Conservation (phyloP, 2,329 filamentous ascomycete genomes). For the Nemania diffusa region DNA sequence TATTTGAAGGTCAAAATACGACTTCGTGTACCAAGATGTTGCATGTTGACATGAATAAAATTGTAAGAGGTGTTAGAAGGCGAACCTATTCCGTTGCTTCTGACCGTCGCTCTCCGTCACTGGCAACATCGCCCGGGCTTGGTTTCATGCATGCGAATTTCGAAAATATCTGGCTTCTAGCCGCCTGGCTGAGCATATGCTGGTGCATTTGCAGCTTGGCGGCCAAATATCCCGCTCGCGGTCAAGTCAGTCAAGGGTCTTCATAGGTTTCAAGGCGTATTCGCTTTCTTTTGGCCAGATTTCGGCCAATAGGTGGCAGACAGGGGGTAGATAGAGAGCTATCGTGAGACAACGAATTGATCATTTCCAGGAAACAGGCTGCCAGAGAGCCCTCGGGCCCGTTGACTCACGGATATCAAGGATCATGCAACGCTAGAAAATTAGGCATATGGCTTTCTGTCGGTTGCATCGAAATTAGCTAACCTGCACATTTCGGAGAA, state of each 20-base stretch:
- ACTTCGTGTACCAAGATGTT: conserved; percentile 10
- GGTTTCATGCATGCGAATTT: conserved; percentile 13
- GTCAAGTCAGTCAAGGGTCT: neutral
- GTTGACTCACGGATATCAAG: conserved; percentile 4
- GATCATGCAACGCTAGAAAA: neutral
- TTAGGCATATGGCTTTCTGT: neutral
- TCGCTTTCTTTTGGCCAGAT: neutral
- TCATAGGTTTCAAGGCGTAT: conserved; percentile 1
- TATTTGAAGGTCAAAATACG: conserved; percentile 14
- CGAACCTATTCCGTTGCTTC: neutral
- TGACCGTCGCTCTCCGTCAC: neutral
- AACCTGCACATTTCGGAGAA: neutral
- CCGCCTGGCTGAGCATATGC: conserved; percentile 6
- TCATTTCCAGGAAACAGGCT: neutral
- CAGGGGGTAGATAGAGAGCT: neutral
- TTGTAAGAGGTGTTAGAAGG: neutral
- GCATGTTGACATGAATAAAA: conserved; percentile 12
- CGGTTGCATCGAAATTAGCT: neutral
- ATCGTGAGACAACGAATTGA: conserved; percentile 4
- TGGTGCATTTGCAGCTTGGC: conserved; percentile 19
- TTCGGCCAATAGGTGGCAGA: neutral
- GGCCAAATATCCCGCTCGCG: neutral
- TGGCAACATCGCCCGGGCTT: conserved; percentile 1
- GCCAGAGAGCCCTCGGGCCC: neutral
- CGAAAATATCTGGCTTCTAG: neutral